Evolutionary conservation across 2,329 filamentous ascomycete species (phyloP), one percentile per base, ranked within the genome.

Genomic region (Sordariomycetes sp.): DNA sequence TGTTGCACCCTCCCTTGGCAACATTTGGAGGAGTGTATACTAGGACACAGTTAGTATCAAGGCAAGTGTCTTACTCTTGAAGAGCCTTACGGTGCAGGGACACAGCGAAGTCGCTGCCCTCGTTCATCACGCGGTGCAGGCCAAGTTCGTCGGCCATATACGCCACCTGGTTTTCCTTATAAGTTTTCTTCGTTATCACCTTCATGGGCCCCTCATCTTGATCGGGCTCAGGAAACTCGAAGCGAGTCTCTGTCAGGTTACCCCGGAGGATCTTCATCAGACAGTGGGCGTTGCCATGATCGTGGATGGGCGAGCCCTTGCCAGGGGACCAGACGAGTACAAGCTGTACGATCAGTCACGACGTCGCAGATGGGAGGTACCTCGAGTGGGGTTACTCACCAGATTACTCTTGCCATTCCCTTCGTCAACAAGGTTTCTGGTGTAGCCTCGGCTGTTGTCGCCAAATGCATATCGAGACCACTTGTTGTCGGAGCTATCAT

Each of bases 131-230:
- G 35, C 79, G 77, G 60, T 95, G 88, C 27, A 95, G 67, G 15
- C 88, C 88, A 19, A 94, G 75, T 61, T 86, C 76, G 54, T 94
- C 88, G 25, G 85, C 83, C 80, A 95, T 94, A 58, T 94, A 94
- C 8, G 86, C 81, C 25, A 94, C 86, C 41, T 82, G 66, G 43
- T 90, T 81, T 50, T 80, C 68, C 32, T 66, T 61, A 49, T 86
- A 83, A 27, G 68, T 70, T 25, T 73, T 83, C 49, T 85, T 73
- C 29, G 75, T 79, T 43, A 78, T 80, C 37, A 83, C 57, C 39
- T 64, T 53, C 57, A 83, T 78, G 4, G 79, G 76, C 6, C 64
- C 63, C 32, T 69, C 62, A 32, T 66, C 58, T 32, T 58, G 54
- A 21, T 47, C 42, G 16, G 54, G 54, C 32, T 65, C 53, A 1